Conservation (phyloP, 2,329 filamentous ascomycete species). For the Acrocalymma vagum region DNA sequence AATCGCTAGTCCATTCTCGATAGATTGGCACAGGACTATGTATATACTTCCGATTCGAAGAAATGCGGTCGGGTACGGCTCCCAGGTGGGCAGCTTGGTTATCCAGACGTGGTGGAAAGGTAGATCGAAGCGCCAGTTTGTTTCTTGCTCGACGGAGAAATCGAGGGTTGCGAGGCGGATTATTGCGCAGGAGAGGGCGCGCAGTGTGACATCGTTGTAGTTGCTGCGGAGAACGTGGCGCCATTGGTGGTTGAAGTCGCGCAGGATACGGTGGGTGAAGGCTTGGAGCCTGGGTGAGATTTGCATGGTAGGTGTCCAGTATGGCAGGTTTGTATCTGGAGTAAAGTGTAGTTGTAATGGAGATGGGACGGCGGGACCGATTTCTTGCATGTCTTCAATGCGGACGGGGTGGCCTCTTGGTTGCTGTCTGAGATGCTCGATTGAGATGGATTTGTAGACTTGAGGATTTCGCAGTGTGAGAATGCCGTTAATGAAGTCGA, state of each 20-base stretch:
- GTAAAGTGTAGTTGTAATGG: too few species aligned
- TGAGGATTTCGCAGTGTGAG: too few species aligned
- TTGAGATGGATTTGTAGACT: too few species aligned
- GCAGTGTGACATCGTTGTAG: slow-evolving; percentile 20
- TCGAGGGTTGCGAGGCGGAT: slow-evolving; percentile 17
- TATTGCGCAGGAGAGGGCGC: slow-evolving; percentile 18
- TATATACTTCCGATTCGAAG: slow-evolving; percentile 9
- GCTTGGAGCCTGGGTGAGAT: slow-evolving; percentile 17
- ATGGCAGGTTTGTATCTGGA: too few species aligned
- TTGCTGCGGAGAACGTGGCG: slow-evolving; percentile 19
- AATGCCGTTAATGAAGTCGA: too few species aligned
- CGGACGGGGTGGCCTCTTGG: too few species aligned
- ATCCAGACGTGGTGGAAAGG: slow-evolving; percentile 18
- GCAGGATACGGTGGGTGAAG: slow-evolving; percentile 17
- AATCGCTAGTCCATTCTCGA: slow-evolving; percentile 12
- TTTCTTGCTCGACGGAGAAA: slow-evolving; percentile 18
- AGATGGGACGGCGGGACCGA: too few species aligned
- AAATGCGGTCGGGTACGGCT: slow-evolving; percentile 7
- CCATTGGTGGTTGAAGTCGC: slow-evolving; percentile 22
- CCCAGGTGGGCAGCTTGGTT: slow-evolving; percentile 19
- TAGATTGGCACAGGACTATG: slow-evolving; percentile 8
- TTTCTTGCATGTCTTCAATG: too few species aligned
- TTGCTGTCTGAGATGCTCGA: too few species aligned
- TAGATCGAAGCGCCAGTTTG: slow-evolving; percentile 8
- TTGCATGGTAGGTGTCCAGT: too few species aligned